These are phyloP conservation scores for Ustilago cynodontis DNA, from an alignment of 1,284 basidiomycete species.

Conservation along the genomic window DNA sequence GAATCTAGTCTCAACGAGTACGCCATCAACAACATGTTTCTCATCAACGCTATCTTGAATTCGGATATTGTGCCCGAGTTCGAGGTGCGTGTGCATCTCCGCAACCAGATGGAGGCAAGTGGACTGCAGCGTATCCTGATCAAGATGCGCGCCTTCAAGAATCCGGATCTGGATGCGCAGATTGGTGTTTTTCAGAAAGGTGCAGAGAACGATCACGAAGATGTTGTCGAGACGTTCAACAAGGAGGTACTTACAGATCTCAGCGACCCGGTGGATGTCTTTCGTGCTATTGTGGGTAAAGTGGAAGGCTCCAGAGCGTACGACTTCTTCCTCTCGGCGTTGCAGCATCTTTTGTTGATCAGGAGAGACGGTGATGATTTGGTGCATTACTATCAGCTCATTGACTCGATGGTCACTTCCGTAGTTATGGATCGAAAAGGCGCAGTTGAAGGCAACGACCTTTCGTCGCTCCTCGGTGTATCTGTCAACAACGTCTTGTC, in stretches of 20 bases:
- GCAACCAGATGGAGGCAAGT: constrained; percentile 87
- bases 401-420: constrained; percentile 92
- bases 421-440: constrained; percentile 91
- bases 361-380: constrained; percentile 81
- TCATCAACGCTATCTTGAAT: constrained; percentile 63
- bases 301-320: constrained; percentile 82
- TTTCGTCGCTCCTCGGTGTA: constrained; percentile 86
- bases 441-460: constrained; percentile 75
- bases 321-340: constrained; percentile 88
- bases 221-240: constrained; percentile 82
- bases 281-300: constrained; percentile 81
- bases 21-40: constrained; percentile 61
- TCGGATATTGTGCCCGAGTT: constrained; percentile 71
- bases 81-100: constrained; percentile 85
- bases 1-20: constrained; percentile 81
- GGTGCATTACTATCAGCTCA: constrained; percentile 89
- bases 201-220: constrained; percentile 83
- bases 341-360: constrained; percentile 92
- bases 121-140: constrained; percentile 82
- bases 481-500: constrained; percentile 90
- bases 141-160: constrained; percentile 78
- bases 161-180: constrained; percentile 78
- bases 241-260: constrained; percentile 82
- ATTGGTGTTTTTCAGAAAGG: constrained; percentile 78
- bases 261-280: constrained; percentile 86